Conservation (phyloP, 805 yeast genomes). For the Wickerhamiella siamensis region DNA sequence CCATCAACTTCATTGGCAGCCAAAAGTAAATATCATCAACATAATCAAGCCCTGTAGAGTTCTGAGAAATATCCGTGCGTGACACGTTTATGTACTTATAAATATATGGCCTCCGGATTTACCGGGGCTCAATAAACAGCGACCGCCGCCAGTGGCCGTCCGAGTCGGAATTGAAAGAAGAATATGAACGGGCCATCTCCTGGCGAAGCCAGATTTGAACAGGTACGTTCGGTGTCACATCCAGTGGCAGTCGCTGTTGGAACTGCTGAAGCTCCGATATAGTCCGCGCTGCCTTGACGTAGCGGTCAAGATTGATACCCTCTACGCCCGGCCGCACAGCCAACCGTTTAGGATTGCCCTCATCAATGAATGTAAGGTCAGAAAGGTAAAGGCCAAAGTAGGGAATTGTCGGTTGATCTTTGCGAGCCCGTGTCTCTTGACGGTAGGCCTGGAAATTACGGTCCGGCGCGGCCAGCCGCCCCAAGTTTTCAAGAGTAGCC, state of each 20-base stretch:
- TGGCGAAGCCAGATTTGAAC: conserved; percentile 24
- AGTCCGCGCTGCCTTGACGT: conserved; percentile 20
- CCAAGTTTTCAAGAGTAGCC: conserved; percentile 16
- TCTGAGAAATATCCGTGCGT: too few relatives aligned
- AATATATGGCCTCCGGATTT: neutral
- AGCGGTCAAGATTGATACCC: conserved; percentile 26
- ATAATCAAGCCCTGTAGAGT: too few relatives aligned
- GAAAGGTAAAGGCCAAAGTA: conserved; percentile 25
- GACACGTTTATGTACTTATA: neutral
- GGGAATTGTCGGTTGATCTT: conserved; percentile 23
- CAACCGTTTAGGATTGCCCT: conserved; percentile 24
- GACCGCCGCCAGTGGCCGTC: conserved; percentile 27
- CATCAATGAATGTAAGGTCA: conserved; percentile 26
- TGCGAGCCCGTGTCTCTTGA: conserved; percentile 16
- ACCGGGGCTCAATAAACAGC: conserved; percentile 24
- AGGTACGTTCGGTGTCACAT: conserved; percentile 11
- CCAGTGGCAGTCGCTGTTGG: conserved; percentile 18
- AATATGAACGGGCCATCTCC: conserved; percentile 23
- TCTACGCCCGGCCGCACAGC: conserved; percentile 7
- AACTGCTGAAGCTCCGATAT: conserved; percentile 24
- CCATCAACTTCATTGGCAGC: conserved; percentile 80
- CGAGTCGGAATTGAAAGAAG: conserved; percentile 17
- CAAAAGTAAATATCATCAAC: conserved; percentile 6
- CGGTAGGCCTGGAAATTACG: conserved; percentile 26
- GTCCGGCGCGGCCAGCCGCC: conserved; percentile 22